Evolutionary conservation across 495 filamentous ascomycete genomes (phyloP), one percentile per base, ranked within the genome.

Genomic region (Hypoxylon crocopeplum): DNA sequence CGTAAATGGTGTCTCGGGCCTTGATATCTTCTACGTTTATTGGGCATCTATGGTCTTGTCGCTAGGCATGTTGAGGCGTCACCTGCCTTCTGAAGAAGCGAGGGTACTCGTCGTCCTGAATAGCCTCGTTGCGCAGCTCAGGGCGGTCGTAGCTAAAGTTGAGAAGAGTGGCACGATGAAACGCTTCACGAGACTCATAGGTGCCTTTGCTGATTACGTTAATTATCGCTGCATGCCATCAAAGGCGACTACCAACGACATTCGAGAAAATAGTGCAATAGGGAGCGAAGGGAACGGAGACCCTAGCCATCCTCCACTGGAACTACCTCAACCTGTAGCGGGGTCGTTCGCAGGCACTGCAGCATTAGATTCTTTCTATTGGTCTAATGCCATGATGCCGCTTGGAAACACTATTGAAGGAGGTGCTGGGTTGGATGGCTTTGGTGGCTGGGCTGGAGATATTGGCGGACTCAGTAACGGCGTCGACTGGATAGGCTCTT

Each of bases 121-220:
- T 17, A 11, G 34, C 20, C 22, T 59, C 2, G 41, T 52, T 11
- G 48, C 39, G n/a, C 56, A 44, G 30, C 47, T 59, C 7, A 42
- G 39, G 15, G 20, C n/a, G 5, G 32, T 37, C 17, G 39, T 34
- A 17, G 16, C 1, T 3, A 45, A 19, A 13, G 39, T 39, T 5
- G 56, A 51, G 17, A 51, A 53, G 48, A 52, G 56, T 16, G 56
- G 46, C 8, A 61, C 50, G 3, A 61, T 61, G 57, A 61, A 48
- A 17, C 48, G 57, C 13, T 48, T 61, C 7, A 24, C 57, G 1
- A 45, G 11, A 19, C 24, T 61, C 12, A 30, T 61, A 5, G 48
- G 21, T 17, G 48, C 29, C 19, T 55, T 61, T 44, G 57, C 48
- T 8, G 57, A 61, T n/a, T 48, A 54, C 13, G 42, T 55, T 4